Percentiles rank a stretch among this genome's conserved stretches.
These are phyloP conservation scores for Hymenoscyphus fructigenus DNA, from an alignment of 2,329 filamentous ascomycete genomes.

Conservation along the genomic window DNA sequence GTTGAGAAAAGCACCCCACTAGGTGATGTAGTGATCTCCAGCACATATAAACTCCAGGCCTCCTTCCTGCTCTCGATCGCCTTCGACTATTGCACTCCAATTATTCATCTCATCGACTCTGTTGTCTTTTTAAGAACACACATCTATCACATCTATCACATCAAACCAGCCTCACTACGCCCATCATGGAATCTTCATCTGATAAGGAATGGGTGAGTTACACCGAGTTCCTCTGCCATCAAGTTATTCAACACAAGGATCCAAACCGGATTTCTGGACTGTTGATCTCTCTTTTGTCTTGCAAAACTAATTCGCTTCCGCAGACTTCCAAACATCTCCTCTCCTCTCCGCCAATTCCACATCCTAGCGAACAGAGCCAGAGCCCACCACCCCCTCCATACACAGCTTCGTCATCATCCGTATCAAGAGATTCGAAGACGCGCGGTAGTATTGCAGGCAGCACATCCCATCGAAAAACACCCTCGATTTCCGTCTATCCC, in stretches of 20 bases:
- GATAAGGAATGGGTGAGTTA: slow-evolving; percentile 52
- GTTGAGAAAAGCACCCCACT: too few relatives aligned
- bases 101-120: too few relatives aligned
- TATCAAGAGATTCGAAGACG: too few relatives aligned
- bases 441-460: not conserved
- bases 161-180: not conserved
- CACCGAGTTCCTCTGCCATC: not conserved
- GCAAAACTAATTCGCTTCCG: not conserved
- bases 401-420: slow-evolving; percentile 22
- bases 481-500: slow-evolving; percentile 39
- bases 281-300: not conserved
- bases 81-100: too few relatives aligned
- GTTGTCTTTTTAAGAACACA: too few relatives aligned
- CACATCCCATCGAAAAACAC: slow-evolving; percentile 18
- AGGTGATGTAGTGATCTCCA: too few relatives aligned
- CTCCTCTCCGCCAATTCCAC: slow-evolving; percentile 64
- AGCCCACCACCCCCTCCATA: slow-evolving; percentile 41
- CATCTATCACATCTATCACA: too few relatives aligned
- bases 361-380: slow-evolving; percentile 62
- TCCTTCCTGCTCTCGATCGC: too few relatives aligned
- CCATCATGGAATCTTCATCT: slow-evolving; percentile 30
- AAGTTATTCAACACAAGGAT: slow-evolving; percentile 15
- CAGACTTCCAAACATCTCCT: slow-evolving; percentile 67
- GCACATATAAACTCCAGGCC: too few relatives aligned
- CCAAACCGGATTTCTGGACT: slow-evolving; percentile 11